Percentiles rank a stretch among this genome's conserved stretches.
phyloP scores from a whole-genome alignment of 192 early-diverging fungal species.

The Endogone sp. region DNA sequence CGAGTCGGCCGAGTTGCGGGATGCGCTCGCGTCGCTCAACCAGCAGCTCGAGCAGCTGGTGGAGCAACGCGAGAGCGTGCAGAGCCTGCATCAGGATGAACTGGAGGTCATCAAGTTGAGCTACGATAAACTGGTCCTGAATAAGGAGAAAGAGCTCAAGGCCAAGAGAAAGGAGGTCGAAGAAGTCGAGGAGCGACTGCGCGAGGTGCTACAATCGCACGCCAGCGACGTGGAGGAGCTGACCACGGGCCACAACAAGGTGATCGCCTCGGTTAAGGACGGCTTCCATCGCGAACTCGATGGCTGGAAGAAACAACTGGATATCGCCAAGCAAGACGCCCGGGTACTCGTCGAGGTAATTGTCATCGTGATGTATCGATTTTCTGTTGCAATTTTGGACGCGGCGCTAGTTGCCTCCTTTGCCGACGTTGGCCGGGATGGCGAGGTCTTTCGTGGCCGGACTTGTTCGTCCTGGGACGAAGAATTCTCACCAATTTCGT shows the following conservation, averaged over 20 bases:
- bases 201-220: slow-evolving; percentile 2
- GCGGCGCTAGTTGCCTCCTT: not conserved
- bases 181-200: slow-evolving; percentile 4
- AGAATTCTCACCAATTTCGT: not conserved
- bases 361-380: not conserved
- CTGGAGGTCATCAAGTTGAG: too few species aligned
- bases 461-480: not conserved
- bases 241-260: too few species aligned
- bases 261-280: too few species aligned
- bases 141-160: slow-evolving; percentile 11
- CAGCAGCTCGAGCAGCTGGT: too few species aligned
- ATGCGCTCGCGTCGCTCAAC: too few species aligned
- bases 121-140: not conserved
- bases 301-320: not conserved
- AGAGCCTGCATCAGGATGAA: too few species aligned
- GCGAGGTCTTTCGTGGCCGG: not conserved
- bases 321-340: slow-evolving; percentile 1
- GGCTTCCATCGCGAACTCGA: slow-evolving; percentile 1
- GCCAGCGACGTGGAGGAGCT: not conserved
- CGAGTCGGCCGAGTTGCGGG: too few species aligned
- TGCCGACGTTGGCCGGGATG: not conserved
- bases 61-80: too few species aligned
- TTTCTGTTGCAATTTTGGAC: not conserved
- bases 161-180: slow-evolving; percentile 12
- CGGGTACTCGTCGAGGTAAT: slow-evolving; percentile 1